Evolutionary conservation across 345 rosid species (phyloP), one percentile per base, ranked within the genome.

Genomic region (Aquilaria sinensis): DNA sequence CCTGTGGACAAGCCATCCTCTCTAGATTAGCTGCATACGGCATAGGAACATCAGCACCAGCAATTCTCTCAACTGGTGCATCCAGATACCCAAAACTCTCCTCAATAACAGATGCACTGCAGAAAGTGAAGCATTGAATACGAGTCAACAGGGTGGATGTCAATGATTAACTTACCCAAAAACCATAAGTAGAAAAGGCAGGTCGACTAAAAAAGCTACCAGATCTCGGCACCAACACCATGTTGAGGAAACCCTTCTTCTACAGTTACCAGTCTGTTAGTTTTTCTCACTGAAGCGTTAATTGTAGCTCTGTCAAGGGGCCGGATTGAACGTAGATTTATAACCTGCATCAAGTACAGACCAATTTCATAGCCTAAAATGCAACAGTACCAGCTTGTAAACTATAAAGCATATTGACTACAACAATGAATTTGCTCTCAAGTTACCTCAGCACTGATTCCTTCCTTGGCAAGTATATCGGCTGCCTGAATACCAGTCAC

Each of bases 241-340:
- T 86, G 87, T 62, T 87, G 86, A 48, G 90, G 94, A 65, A 82
- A 82, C 55, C 85, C 90, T 78, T 85, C 90, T 71, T 88, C 96
- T 14, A 88, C 83, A 13, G 96, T 85, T 23, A 88, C 83, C 58
- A 88, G 80, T 69, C 96, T 80, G 85, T 85, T 88, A 30, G 96
- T 88, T 78, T 88, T 88, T 75, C 86, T 76, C 45, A 88, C 92
- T 14, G 96, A 88, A 67, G 85, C 73, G 46, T 88, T 88, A 67
- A 88, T 88, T 34, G 80, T 66, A 50, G 74, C 33, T 77, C 85
- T 82, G 72, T 84, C 90, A 31, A 87, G 80, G 2, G 88, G 90
- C 70, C 95, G 72, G 47, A 85, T 83, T 15, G 90, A 85, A 57
- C 84, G 88, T 71, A 87, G 66, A 72, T 83, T 85, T 70, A 87